Evolutionary conservation across 1,284 basidiomycete genomes (phyloP).

Genomic region (Cystobasidium sp.): DNA sequence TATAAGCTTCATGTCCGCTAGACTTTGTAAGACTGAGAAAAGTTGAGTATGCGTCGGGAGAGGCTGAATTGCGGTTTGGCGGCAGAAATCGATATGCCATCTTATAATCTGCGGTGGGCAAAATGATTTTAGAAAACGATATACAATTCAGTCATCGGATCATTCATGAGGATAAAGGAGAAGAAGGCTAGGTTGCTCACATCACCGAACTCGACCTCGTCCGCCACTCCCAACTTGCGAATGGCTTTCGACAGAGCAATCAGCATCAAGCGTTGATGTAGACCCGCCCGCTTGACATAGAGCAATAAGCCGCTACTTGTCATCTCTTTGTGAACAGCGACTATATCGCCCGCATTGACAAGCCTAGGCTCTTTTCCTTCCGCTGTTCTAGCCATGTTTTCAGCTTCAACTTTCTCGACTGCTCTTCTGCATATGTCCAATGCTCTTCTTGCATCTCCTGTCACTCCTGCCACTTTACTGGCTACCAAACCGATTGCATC

Average conservation of each 20-base stretch:
- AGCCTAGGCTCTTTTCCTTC: conserved; percentile 57
- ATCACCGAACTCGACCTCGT: conserved; percentile 51
- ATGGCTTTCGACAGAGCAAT: conserved; percentile 82
- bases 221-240: conserved; percentile 73
- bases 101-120: conserved; percentile 47
- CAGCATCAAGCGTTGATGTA: conserved; percentile 88
- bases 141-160: neutral
- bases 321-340: conserved; percentile 82
- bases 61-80: conserved; percentile 47
- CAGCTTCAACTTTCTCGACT: conserved; percentile 64
- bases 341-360: conserved; percentile 75
- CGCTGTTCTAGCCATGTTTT: conserved; percentile 56
- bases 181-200: conserved; percentile 35
- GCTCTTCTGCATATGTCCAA: conserved; percentile 92
- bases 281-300: conserved; percentile 76
- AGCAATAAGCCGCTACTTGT: conserved; percentile 86
- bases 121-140: neutral
- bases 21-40: conserved; percentile 48
- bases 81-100: conserved; percentile 52
- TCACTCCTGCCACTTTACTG: conserved; percentile 88
- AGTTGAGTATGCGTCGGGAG: conserved; percentile 47
- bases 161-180: neutral
- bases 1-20: conserved; percentile 47
- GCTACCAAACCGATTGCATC: conserved; percentile 89
- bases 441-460: conserved; percentile 90